Base-by-base conservation (phyloP, 148 eudicot species). In the Heliamphora exappendiculata region DNA sequence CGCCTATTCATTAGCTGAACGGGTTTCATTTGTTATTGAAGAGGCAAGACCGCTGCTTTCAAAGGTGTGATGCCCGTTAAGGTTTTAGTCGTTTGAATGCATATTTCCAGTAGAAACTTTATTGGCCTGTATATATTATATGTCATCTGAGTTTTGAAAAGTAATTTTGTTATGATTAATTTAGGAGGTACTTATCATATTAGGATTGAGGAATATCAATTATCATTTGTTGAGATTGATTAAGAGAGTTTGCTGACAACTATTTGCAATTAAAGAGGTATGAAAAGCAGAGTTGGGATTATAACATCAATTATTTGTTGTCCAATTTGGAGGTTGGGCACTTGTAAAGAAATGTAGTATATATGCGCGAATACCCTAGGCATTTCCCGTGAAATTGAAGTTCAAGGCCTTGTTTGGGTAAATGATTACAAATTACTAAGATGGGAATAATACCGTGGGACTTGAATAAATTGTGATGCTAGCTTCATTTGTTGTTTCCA, bases 21-120 rank as follows among this genome's bases (percentile, higher is more conserved):
- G 90, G 80, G 91, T 83, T 88, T 83, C 93, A 36, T 75, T 77
- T 81, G 93, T 90, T 53, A 79, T 94, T 81, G 95, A 91, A 84
- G 98, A 94, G 78, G 93, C 97, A 66, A 84, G 84, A 39, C 97
- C 98, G 3, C 77, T 94, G 83, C 85, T 94, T 70, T 64, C 78
- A 81, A 89, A 90, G 98, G 98, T 94, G 59, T 82, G 88, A 45
- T 53, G 24, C 67, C n/a, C 33, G 39, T 70, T 33, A 8, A 54
- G 45, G 58, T 19, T 5, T 24, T 39, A 24, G 13, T 20, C 20
- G 5, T 70, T 34, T 67, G 41, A 36, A 3, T 73, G 51, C 51
- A 51, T 54, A n/a, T 60, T 51, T 47, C 31, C 28, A 7, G 3
- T 26, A 16, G n/a, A 3, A 33, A 33, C 17, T 41, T 29, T 19